phyloP scores from a whole-genome alignment of 495 filamentous ascomycete genomes.

The Penicillium cosmopolitanum region DNA sequence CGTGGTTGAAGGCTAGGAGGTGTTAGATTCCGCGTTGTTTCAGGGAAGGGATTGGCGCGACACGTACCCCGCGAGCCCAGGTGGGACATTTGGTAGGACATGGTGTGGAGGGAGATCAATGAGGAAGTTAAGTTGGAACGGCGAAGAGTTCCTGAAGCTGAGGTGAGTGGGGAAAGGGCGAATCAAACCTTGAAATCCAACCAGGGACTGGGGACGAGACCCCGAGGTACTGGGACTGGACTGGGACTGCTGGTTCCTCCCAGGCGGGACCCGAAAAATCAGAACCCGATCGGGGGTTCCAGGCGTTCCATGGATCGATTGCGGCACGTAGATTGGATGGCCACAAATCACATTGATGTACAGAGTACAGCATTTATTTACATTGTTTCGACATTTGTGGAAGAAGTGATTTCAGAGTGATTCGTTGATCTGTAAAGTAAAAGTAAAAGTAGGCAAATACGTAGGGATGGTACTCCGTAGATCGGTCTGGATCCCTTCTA shows the following conservation, averaged over 20 bases:
- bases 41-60: not conserved
- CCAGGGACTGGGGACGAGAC: too few species aligned
- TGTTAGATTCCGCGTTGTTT: constrained; percentile 6
- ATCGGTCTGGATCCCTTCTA: too few species aligned
- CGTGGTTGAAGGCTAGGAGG: constrained; percentile 80
- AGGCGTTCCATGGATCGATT: not conserved
- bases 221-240: too few species aligned
- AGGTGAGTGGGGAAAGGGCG: constrained; percentile 4
- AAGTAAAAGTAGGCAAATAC: too few species aligned
- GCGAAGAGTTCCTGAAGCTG: not conserved
- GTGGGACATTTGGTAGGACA: constrained; percentile 66
- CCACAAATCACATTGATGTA: too few species aligned
- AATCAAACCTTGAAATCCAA: not conserved
- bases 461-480: too few species aligned
- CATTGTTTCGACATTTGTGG: too few species aligned
- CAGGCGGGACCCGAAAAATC: constrained; percentile 3
- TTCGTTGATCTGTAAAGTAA: too few species aligned
- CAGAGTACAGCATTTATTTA: too few species aligned
- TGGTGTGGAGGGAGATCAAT: constrained; percentile 28
- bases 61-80: constrained; percentile 57
- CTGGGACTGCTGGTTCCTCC: too few species aligned
- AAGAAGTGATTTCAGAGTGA: too few species aligned
- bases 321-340: not conserved
- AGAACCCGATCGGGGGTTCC: not conserved
- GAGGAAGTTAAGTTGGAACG: not conserved